phyloP scores from a whole-genome alignment of 129 eudicot species.

The Pittosporum tobira region DNA sequence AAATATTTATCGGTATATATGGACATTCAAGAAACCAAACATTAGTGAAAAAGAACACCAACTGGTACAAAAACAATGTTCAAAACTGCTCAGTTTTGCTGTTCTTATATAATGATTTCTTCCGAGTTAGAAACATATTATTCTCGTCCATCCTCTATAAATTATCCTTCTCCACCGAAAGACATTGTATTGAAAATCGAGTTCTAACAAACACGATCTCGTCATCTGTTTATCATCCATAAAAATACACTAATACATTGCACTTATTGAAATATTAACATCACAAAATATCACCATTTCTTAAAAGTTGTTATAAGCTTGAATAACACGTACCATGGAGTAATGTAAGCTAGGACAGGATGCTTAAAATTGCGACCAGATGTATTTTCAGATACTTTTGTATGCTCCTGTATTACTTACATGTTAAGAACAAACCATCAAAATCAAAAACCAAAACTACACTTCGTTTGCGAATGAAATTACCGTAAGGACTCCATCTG shows the following conservation, averaged over 20 bases:
- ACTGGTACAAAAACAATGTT: no score
- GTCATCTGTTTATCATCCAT: background rate
- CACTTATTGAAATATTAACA: background rate
- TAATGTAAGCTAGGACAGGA: conserved; percentile 80
- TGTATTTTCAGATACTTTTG: conserved; percentile 50
- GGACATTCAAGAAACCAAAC: no score
- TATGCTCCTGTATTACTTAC: conserved; percentile 51
- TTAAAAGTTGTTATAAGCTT: no score
- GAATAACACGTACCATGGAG: conserved; percentile 62
- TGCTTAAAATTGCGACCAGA: conserved; percentile 37
- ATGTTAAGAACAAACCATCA: background rate
- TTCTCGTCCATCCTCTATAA: no score
- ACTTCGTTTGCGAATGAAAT: no score
- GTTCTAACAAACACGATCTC: background rate
- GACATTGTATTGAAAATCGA: no score
- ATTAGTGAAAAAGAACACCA: no score
- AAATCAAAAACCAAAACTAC: background rate
- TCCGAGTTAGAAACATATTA: background rate
- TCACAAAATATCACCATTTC: no score
- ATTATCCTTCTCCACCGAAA: no score
- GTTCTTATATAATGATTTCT: background rate
- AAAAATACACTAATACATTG: no score
- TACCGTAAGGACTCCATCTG: no score
- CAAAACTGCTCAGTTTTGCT: background rate
- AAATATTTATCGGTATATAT: no score